Percentiles rank a stretch among this genome's conserved stretches.
Evolutionary conservation across 2,329 filamentous ascomycete species (phyloP).

Genomic region (Cordyceps tenuipes): DNA sequence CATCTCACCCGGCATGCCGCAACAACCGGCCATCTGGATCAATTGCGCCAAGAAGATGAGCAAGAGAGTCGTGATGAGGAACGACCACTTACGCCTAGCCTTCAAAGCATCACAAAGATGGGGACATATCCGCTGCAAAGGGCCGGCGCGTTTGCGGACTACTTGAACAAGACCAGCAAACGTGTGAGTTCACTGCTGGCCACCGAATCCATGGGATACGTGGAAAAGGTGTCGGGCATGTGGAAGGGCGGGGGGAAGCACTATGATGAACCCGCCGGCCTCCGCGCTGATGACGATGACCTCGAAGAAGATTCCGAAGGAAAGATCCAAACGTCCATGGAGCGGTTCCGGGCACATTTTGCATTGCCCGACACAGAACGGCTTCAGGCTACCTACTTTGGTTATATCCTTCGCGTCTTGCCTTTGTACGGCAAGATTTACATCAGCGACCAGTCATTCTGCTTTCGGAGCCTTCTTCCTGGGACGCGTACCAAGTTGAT

Average conservation of each 20-base stretch:
- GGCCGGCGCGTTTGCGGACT: constrained; percentile 74
- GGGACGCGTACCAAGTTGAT: constrained; percentile 90
- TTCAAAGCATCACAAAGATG: constrained; percentile 48
- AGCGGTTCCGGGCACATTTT: constrained; percentile 85
- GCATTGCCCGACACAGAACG: constrained; percentile 76
- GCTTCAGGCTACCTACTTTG: constrained; percentile 83
- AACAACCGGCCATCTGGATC: constrained; percentile 9
- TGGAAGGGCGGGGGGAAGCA: constrained; percentile 87
- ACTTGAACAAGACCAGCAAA: constrained; percentile 69
- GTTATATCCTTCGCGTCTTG: constrained; percentile 80
- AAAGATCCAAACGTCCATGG: constrained; percentile 57
- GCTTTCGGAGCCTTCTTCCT: constrained; percentile 84
- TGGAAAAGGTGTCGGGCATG: constrained; percentile 96
- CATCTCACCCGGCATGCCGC: constrained; percentile 6
- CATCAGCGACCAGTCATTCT: constrained; percentile 78
- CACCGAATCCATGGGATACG: constrained; percentile 89
- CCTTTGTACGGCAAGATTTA: constrained; percentile 97
- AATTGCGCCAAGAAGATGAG: background rate
- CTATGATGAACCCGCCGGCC: constrained; percentile 58
- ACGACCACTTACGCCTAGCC: constrained; percentile 29
- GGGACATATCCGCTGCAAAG: constrained; percentile 75
- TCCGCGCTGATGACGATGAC: constrained; percentile 47
- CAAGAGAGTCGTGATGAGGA: background rate
- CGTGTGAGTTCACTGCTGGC: constrained; percentile 76
- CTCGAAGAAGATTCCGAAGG: constrained; percentile 51